Percentiles rank a stretch among this genome's conserved stretches.
These are phyloP conservation scores for Suillus americanus DNA, from an alignment of 768 basidiomycete genomes.

Conservation along the genomic window DNA sequence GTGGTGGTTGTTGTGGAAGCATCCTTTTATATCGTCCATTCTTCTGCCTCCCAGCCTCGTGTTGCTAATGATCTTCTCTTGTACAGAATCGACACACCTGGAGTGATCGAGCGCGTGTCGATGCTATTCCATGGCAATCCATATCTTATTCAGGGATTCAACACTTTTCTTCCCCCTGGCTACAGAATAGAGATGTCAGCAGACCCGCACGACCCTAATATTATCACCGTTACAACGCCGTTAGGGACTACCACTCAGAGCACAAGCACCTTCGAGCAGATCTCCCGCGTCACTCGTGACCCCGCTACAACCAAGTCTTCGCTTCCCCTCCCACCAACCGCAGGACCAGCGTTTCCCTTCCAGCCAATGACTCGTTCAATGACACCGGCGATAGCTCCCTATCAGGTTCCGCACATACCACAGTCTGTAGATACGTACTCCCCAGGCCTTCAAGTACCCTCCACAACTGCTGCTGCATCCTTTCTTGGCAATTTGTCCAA, in stretches of 20 bases:
- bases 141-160: conserved; percentile 92
- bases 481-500: conserved; percentile 61
- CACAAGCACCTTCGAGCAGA: conserved; percentile 43
- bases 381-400: conserved; percentile 59
- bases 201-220: conserved; percentile 68
- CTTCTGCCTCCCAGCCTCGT: conserved; percentile 12
- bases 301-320: conserved; percentile 22
- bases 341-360: conserved; percentile 32
- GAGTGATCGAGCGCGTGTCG: conserved; percentile 94
- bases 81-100: conserved; percentile 91
- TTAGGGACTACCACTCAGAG: conserved; percentile 68
- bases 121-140: conserved; percentile 90
- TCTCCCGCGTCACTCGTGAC: conserved; percentile 23
- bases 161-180: conserved; percentile 92
- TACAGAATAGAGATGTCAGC: conserved; percentile 88
- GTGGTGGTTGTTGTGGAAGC: background rate
- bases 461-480: conserved; percentile 62
- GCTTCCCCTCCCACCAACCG: conserved; percentile 26
- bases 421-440: conserved; percentile 40
- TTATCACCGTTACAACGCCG: conserved; percentile 82
- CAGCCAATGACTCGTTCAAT: conserved; percentile 8
- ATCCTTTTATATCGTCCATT: conserved; percentile 11
- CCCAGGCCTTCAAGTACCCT: conserved; percentile 45
- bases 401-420: conserved; percentile 35
- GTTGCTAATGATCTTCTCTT: conserved; percentile 13